Evolutionary conservation across 495 filamentous ascomycete genomes (phyloP).

Genomic region (Staphylotrichum longicolle): DNA sequence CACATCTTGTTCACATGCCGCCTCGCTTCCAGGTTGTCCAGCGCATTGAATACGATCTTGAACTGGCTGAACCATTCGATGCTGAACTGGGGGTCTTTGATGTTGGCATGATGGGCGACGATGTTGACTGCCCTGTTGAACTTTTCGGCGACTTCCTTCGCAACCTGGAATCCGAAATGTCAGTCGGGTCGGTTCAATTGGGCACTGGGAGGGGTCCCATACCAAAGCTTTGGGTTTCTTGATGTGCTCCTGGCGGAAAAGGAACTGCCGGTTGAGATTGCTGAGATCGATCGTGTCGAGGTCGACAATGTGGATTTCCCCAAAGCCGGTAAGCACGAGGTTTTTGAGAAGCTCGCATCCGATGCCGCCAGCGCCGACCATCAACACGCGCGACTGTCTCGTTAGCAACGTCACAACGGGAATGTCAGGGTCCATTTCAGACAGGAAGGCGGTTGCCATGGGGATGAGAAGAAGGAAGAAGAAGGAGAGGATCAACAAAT

Average conservation of each 20-base stretch:
- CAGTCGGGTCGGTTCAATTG: not conserved
- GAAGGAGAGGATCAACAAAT: not conserved
- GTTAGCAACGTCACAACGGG: conserved; percentile 31
- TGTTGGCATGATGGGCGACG: conserved; percentile 89
- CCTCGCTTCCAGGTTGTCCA: conserved; percentile 93
- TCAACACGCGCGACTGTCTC: conserved; percentile 76
- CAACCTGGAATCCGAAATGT: conserved; percentile 60
- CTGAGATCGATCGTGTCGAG: conserved; percentile 97
- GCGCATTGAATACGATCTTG: conserved; percentile 87
- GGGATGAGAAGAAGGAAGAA: not conserved
- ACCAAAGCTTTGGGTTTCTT: conserved; percentile 96
- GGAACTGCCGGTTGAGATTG: conserved; percentile 97
- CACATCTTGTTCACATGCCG: conserved; percentile 99
- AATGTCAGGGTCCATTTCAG: conserved; percentile 5
- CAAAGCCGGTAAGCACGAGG: conserved; percentile 88
- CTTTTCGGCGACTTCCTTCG: conserved; percentile 84
- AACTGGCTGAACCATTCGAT: conserved; percentile 87
- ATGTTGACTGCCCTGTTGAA: conserved; percentile 91
- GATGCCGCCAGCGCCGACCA: conserved; percentile 96
- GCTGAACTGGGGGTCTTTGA: conserved; percentile 90
- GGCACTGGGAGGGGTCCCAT: conserved; percentile 31
- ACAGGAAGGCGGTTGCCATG: conserved; percentile 16
- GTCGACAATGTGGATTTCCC: conserved; percentile 93
- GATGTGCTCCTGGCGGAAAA: conserved; percentile 96
- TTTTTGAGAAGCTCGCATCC: conserved; percentile 98